These are phyloP conservation scores for Exophiala bonariae DNA, from an alignment of 2,329 filamentous ascomycete species.

Conservation along the genomic window DNA sequence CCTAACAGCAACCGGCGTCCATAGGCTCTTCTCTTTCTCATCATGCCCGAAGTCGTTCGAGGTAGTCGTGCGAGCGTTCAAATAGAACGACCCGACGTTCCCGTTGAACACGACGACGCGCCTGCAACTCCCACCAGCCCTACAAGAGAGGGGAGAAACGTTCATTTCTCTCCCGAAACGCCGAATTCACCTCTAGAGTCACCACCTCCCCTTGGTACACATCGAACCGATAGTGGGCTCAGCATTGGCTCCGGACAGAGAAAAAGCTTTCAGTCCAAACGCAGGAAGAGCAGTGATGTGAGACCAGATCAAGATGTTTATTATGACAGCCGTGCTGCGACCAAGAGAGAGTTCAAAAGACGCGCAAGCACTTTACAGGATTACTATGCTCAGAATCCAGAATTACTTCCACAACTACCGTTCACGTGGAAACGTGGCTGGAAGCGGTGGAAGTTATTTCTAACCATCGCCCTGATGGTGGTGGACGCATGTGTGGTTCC, in stretches of 20 bases:
- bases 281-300: constrained; percentile 11
- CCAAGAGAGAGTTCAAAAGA: constrained; percentile 28
- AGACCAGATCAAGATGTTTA: constrained; percentile 26
- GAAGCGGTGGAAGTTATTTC: constrained; percentile 25
- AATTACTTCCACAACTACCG: constrained; percentile 29
- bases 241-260: constrained; percentile 17
- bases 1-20: background rate
- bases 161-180: constrained; percentile 19
- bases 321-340: constrained; percentile 31
- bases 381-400: constrained; percentile 27
- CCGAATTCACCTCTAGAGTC: constrained; percentile 9
- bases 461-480: constrained; percentile 27
- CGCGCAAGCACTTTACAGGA: constrained; percentile 28
- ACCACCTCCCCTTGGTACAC: constrained; percentile 9
- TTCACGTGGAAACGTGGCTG: constrained; percentile 28
- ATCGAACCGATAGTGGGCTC: constrained; percentile 13
- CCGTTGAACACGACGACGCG: background rate
- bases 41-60: constrained; percentile 28
- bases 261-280: constrained; percentile 16
- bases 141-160: constrained; percentile 14
- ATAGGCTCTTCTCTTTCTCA: background rate
- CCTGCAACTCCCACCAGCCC: constrained; percentile 10
- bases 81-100: constrained; percentile 10
- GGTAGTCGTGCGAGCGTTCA: constrained; percentile 25
- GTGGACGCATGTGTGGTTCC: constrained; percentile 29